Base-by-base conservation (phyloP, 2,329 filamentous ascomycete species). In the Fusarium fujikuroi region DNA sequence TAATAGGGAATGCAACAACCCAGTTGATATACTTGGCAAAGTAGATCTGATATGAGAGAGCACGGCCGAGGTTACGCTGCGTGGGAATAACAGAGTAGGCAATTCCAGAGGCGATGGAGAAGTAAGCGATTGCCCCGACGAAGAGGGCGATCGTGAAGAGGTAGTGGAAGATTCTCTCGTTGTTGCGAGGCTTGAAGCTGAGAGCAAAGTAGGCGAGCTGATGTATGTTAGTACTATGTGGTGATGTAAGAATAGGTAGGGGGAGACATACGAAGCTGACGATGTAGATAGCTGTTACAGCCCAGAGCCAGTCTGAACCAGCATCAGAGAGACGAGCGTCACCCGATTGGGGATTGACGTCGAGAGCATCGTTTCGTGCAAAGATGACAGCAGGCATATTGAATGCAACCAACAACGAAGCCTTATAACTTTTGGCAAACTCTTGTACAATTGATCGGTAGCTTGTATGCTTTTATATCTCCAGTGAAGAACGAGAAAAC, bases 111-210 rank as follows among this genome's bases (percentile, higher is more conserved):
- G 87, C 88, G 79, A 85, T 82, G 66, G 87, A 82, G 70, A 81
- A 90, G 83, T 89, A 89, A 58, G 83, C 77, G 70, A 88, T 82
- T 25, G 84, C 76, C 63, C 86, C 87, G 67, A 85, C 83, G 15
- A 89, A 81, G 44, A 86, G 82, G 40, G 84, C 83, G 59, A 88
- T 81, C 72, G 80, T 83, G 78, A 88, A 87, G 70, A 88, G 80
- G 78, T 89, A 88, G 81, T 90, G 87, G 81, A 89, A 89, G 74
- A 89, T 84, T 74, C 83, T 84, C 76, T 89, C 86, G 58, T 84
- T 84, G 42, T 83, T 79, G 47, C 80, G 82, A 42, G 86, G 83
- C 16, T 81, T 77, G 76, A 86, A 83, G 67, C 82, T 83, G 9
- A 85, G 78, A 28, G 75, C 81, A 47, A 81, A 81, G 75, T 84